Evolutionary conservation across 306 rosid genomes (phyloP).

Genomic region (Benincasa hispida): DNA sequence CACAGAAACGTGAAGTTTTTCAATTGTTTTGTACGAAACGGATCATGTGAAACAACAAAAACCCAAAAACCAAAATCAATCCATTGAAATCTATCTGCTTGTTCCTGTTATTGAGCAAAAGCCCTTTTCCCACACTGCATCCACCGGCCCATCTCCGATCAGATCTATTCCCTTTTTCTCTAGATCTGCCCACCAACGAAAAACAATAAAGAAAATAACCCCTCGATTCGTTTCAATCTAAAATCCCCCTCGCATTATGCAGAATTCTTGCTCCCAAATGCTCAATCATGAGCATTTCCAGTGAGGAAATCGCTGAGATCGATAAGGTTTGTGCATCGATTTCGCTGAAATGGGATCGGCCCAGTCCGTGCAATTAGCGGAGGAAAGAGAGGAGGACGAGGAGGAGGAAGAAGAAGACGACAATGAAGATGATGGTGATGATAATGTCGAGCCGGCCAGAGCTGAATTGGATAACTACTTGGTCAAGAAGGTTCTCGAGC

Average conservation of each 20-base stretch:
- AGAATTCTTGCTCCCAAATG: conserved; percentile 9
- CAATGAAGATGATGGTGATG: conserved; percentile 25
- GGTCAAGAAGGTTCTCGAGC: conserved; percentile 72
- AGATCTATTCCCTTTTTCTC: not conserved
- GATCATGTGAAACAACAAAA: not conserved
- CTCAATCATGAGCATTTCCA: not conserved
- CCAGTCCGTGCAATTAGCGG: conserved; percentile 47
- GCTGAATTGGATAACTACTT: conserved; percentile 30
- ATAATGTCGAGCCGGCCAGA: conserved; percentile 20
- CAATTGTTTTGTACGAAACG: conserved; percentile 1
- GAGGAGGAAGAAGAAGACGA: conserved; percentile 32
- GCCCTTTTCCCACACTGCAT: not conserved
- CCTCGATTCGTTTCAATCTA: not conserved
- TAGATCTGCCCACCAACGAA: not conserved
- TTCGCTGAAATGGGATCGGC: conserved; percentile 35
- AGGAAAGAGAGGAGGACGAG: conserved; percentile 38
- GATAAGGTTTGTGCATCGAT: not conserved
- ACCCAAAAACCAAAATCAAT: not conserved
- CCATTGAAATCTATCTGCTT: not conserved
- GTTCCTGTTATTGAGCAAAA: not conserved
- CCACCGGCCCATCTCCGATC: conserved; percentile 3
- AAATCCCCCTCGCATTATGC: not conserved
- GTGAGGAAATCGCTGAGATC: conserved; percentile 12
- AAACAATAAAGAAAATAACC: not conserved
- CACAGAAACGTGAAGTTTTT: conserved; percentile 1